Base-by-base conservation (phyloP, 768 basidiomycete genomes). In the Cubamyces sp. region DNA sequence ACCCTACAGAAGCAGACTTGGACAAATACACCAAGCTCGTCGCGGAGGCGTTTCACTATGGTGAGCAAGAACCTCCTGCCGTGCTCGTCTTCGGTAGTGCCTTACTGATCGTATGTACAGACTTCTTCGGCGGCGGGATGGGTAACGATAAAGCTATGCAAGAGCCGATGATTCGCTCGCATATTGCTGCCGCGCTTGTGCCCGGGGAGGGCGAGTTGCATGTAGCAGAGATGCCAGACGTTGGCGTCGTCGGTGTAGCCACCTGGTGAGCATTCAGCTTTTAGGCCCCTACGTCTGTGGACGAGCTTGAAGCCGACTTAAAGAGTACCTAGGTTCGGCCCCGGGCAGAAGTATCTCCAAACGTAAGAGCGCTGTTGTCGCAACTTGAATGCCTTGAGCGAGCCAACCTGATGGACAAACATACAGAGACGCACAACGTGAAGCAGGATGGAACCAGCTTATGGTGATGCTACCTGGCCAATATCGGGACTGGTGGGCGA, bases 381-480 rank as follows among this genome's bases (percentile, higher is more conserved):
- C 28, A 8, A 8, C 8, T 30, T 3, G 4, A 30, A 8, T 30
- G 3, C 28, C 28, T 30, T 30, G 28, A 8, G 28, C 28, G 8
- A 30, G 8, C 28, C 28, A 30, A 3, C 11, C 34, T 34, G 34
- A 34, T 34, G 34, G 1, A 9, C 34, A 5, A 11, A 34, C 9
- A 9, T 34, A 34, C 37, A 61, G 64, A 6, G 59, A 65, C 16
- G 54, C 46, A 18, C 64, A 65, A 43, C 47, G 50, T 9, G 48
- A 65, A 4, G 54, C 59, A 0, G 64, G 64, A 4, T 64, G 63
- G 63, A 53, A 64, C 25, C 39, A 64, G 23, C 19, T 64, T 5
- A 51, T 64, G 43, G 39, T 7, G 3, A 21, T 40, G 6, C 50
- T 65, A 8, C 46, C 30, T 0, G 48, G 16, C 2, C 25, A 61